Base-by-base conservation (phyloP, 768 basidiomycete species). In the Leccinum ochraceum region DNA sequence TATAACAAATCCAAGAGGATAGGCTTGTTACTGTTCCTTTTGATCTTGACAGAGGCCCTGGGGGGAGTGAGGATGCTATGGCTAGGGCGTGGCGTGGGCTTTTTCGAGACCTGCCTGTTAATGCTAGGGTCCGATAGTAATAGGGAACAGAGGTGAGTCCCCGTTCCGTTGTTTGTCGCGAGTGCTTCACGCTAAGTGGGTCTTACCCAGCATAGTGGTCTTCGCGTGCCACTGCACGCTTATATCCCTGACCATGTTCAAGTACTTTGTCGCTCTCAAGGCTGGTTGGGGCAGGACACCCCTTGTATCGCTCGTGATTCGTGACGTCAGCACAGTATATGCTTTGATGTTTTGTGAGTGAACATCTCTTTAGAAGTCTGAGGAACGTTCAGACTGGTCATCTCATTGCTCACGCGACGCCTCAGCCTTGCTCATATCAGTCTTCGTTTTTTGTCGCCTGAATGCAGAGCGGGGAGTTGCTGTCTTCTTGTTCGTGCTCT, bases 291-390 rank as follows among this genome's bases (percentile, higher is more conserved):
- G 62, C 4, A 68, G 59, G 22, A 58, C 64, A 1, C 69, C 69
- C 4, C 64, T 69, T 9, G 54, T 68, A 26, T 66, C 59, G 8
- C 64, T 70, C 20, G 44, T 69, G 22, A 48, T 69, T 52, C 67
- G 63, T 34, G 63, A 69, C 34, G 44, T 59, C 28, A 58, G 59
- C 37, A 59, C n/a, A 34, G 59, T 60, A 8, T 70, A 64, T 54
- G 58, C 30, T 34, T 34, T 56, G 1, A 53, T 24, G 0, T 1
- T 52, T 39, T 26, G 69, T 69, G 57, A 66, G 68, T 56, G 16
- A 46, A 22, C 10, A 20, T 20, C 20, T 20, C n/a, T 13, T 17
- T 26, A 16, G 14, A 24, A 1, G 24, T 50, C 14, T 50, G 3
- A 42, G 16, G 42, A 2, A 37, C 7, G 20, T 8, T 20, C 10